These are phyloP conservation scores for Apiospora arundinis DNA, from an alignment of 2,329 filamentous ascomycete species.

Conservation along the genomic window DNA sequence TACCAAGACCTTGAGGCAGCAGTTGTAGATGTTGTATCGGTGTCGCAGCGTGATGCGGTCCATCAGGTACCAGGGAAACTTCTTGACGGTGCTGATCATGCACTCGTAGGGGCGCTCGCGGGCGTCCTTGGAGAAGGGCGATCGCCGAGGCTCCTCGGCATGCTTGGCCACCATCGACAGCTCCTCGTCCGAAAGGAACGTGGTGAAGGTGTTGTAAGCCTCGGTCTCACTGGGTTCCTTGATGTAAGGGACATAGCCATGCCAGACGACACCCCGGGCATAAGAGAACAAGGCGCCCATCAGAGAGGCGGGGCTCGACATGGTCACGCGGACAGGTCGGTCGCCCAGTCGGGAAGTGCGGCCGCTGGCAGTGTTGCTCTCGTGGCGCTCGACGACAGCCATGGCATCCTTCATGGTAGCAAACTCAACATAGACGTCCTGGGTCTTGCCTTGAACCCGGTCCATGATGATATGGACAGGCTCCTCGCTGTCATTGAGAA, in stretches of 20 bases:
- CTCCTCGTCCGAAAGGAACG: slow-evolving; percentile 68
- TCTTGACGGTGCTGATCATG: slow-evolving; percentile 67
- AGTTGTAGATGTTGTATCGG: slow-evolving; percentile 58
- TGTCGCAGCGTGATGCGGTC: slow-evolving; percentile 63
- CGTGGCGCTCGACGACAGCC: slow-evolving; percentile 56
- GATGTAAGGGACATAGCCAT: slow-evolving; percentile 51
- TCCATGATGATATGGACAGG: slow-evolving; percentile 57
- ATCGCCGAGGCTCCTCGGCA: slow-evolving; percentile 66
- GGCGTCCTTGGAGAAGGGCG: slow-evolving; percentile 64
- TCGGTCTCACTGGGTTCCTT: slow-evolving; percentile 41
- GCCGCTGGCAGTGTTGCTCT: slow-evolving; percentile 31
- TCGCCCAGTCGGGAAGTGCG: slow-evolving; percentile 60
- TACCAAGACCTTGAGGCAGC: slow-evolving; percentile 55
- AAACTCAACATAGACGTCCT: slow-evolving; percentile 54
- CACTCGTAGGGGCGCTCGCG: slow-evolving; percentile 71
- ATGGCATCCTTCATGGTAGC: slow-evolving; percentile 56
- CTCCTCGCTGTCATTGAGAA: slow-evolving; percentile 48
- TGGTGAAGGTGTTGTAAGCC: slow-evolving; percentile 61
- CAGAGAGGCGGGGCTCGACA: slow-evolving; percentile 61
- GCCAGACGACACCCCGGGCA: slow-evolving; percentile 62
- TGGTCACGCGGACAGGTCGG: slow-evolving; percentile 61
- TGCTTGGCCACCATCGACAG: slow-evolving; percentile 69
- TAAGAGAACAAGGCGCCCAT: slow-evolving; percentile 69
- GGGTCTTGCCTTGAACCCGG: slow-evolving; percentile 52
- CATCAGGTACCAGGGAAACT: slow-evolving; percentile 68